phyloP scores from a whole-genome alignment of 345 rosid genomes.

The Aethionema arabicum region DNA sequence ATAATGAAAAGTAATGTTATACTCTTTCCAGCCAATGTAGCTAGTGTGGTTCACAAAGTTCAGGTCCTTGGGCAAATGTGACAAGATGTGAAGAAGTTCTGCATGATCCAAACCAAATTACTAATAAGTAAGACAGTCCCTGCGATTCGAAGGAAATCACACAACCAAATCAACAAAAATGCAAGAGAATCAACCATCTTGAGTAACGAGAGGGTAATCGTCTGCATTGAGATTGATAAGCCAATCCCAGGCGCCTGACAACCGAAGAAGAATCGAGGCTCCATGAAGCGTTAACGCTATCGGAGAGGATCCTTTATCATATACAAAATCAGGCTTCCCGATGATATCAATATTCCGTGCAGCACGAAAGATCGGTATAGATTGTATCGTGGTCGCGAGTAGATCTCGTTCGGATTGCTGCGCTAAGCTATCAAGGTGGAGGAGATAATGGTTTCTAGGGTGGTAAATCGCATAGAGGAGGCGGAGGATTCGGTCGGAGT shows the following conservation, averaged over 20 bases:
- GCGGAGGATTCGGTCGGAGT: constrained; percentile 67
- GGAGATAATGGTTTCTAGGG: constrained; percentile 78
- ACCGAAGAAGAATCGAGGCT: constrained; percentile 76
- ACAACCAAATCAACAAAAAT: not conserved
- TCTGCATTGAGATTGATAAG: constrained; percentile 62
- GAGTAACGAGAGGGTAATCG: constrained; percentile 90
- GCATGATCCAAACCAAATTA: constrained; percentile 37
- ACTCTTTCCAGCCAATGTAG: constrained; percentile 98
- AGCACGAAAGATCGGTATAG: constrained; percentile 65
- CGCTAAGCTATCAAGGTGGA: constrained; percentile 77
- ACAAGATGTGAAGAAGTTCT: constrained; percentile 94
- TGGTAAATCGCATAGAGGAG: constrained; percentile 76
- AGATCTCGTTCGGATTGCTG: constrained; percentile 63
- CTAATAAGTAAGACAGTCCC: not conserved
- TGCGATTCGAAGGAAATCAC: not conserved
- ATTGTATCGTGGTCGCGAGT: constrained; percentile 55
- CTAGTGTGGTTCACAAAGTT: constrained; percentile 80
- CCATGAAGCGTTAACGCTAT: constrained; percentile 82
- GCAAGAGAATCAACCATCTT: constrained; percentile 61
- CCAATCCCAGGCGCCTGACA: constrained; percentile 85
- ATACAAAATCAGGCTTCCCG: constrained; percentile 79
- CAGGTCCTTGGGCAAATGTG: constrained; percentile 75
- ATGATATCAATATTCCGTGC: constrained; percentile 81
- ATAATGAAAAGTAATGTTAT: constrained; percentile 31
- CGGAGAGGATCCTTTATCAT: constrained; percentile 71